phyloP scores from a whole-genome alignment of 2,329 filamentous ascomycete species.

The Xylariaceae sp. region DNA sequence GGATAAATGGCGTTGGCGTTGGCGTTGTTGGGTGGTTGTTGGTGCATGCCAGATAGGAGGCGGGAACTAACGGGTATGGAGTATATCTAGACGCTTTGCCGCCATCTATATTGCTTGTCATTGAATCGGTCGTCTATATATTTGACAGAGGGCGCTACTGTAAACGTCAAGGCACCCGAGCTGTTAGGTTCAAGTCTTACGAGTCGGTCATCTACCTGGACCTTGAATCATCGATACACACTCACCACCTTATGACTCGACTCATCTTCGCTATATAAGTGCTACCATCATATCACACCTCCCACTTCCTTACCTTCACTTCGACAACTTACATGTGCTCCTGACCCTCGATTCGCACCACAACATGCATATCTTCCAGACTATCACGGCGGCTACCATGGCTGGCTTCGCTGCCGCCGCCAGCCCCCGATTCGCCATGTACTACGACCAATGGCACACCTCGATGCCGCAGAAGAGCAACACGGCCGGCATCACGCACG shows the following conservation, averaged over 20 bases:
- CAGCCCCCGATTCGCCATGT: conserved; percentile 24
- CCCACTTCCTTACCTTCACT: neutral
- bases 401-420: conserved; percentile 19
- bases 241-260: neutral
- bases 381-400: conserved; percentile 15
- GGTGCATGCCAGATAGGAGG: no score
- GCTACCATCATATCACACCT: neutral
- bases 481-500: conserved; percentile 29
- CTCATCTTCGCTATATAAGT: neutral
- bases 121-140: no score
- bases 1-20: no score
- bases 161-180: neutral
- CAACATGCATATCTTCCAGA: conserved; percentile 23
- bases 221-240: neutral
- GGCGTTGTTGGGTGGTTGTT: no score
- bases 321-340: neutral
- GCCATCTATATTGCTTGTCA: no score
- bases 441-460: conserved; percentile 29
- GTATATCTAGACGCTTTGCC: no score
- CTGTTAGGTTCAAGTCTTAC: neutral
- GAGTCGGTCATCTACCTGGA: neutral
- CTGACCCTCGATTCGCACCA: neutral
- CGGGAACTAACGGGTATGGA: no score
- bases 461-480: conserved; percentile 17
- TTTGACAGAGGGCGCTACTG: neutral